Conservation (phyloP, 106 monocot species). For the Iris macrosiphon region DNA sequence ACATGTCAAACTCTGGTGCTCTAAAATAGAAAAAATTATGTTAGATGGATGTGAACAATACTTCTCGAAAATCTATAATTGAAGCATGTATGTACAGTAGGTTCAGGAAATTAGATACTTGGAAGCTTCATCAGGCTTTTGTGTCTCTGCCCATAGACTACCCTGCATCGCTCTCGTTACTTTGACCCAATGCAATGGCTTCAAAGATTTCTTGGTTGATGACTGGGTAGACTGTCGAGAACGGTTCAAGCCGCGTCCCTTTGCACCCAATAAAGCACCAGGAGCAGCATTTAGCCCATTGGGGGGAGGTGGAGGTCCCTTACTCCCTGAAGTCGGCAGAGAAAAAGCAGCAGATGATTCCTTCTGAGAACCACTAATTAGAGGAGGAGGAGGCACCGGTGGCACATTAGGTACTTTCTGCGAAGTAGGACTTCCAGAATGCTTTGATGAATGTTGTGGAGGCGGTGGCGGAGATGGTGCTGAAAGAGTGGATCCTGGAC, state of each 20-base stretch:
- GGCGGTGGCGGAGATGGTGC: slow-evolving; percentile 48
- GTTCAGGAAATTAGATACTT: slow-evolving; percentile 25
- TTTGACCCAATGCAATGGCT: slow-evolving; percentile 97
- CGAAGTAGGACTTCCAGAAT: slow-evolving; percentile 3
- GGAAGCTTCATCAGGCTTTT: slow-evolving; percentile 64
- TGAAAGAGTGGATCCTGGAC: not conserved
- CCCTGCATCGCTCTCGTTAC: slow-evolving; percentile 98
- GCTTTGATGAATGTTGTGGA: slow-evolving; percentile 13
- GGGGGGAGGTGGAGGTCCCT: slow-evolving; percentile 39
- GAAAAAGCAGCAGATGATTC: slow-evolving; percentile 7
- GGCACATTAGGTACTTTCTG: slow-evolving; percentile 20
- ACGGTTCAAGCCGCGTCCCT: slow-evolving; percentile 23
- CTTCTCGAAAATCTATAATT: not conserved
- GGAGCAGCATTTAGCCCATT: slow-evolving; percentile 15
- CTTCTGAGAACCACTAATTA: not conserved
- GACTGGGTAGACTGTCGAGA: slow-evolving; percentile 27
- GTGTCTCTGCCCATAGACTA: slow-evolving; percentile 92
- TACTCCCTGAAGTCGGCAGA: slow-evolving; percentile 5
- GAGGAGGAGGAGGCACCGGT: slow-evolving; percentile 44
- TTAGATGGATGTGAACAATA: slow-evolving; percentile 4
- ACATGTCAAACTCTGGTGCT: slow-evolving; percentile 95
- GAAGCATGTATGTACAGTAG: slow-evolving; percentile 8
- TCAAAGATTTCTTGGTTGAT: slow-evolving; percentile 61
- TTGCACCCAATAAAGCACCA: slow-evolving; percentile 20
- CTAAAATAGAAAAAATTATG: slow-evolving; percentile 39